A percentile compares a stretch with the other conserved stretches of the same genome.
phyloP scores from a whole-genome alignment of 2,329 filamentous ascomycete species.

The Sporothrix humicola region DNA sequence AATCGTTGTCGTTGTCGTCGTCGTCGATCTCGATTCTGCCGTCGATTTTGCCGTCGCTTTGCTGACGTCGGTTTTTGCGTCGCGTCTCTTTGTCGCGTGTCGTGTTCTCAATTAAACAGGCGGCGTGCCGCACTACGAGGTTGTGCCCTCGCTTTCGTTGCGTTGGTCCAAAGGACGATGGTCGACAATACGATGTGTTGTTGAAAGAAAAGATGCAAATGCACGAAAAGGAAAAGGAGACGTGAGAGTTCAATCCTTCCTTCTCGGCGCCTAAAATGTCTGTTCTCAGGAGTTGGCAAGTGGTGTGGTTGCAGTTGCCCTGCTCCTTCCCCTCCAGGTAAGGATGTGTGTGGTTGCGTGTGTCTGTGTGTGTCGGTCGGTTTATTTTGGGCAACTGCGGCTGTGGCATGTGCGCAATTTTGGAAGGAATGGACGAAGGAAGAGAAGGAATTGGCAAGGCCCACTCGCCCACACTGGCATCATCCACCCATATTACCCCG shows the following conservation, averaged over 20 bases:
- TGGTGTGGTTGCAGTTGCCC: constrained; percentile 23
- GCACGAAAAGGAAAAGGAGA: neutral
- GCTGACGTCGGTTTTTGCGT: neutral
- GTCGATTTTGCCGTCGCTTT: neutral
- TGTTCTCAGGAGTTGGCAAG: constrained; percentile 7
- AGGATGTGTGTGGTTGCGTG: neutral
- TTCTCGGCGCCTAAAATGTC: constrained; percentile 22
- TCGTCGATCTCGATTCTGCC: neutral
- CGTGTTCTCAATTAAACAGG: constrained; percentile 3
- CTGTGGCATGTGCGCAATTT: constrained; percentile 33
- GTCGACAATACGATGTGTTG: neutral
- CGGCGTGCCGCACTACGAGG: constrained; percentile 12
- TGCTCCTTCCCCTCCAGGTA: constrained; percentile 9
- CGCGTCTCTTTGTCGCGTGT: constrained; percentile 1
- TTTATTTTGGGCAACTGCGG: constrained; percentile 30
- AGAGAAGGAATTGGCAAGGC: neutral
- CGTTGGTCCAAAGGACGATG: neutral
- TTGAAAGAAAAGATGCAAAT: neutral
- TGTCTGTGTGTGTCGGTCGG: neutral
- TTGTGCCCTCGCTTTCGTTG: neutral
- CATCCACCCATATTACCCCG: neutral
- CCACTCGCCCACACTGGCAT: neutral
- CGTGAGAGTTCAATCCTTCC: constrained; percentile 13
- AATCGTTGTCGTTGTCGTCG: neutral
- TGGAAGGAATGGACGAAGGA: neutral